These are phyloP conservation scores for Ajuga reptans DNA, from an alignment of 305 asterid species.

Conservation along the genomic window DNA sequence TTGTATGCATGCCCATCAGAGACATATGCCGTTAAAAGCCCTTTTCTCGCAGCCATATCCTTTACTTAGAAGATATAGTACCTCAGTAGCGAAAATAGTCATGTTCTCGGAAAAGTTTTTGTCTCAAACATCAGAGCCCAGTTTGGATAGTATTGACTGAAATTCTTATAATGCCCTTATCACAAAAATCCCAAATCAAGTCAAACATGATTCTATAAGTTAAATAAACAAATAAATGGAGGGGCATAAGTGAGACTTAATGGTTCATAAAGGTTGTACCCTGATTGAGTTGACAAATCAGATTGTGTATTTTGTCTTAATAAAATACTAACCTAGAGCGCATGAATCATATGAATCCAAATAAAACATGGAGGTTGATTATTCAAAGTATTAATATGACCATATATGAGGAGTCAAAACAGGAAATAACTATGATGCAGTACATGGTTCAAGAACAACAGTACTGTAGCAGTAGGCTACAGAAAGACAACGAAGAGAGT, in stretches of 20 bases:
- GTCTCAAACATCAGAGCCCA: no score
- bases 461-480: neutral
- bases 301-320: neutral
- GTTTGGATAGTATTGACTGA: no score
- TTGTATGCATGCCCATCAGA: neutral
- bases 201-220: no score
- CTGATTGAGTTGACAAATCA: no score
- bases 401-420: neutral
- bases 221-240: no score
- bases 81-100: no score
- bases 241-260: no score
- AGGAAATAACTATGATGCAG: neutral
- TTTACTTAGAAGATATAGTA: no score
- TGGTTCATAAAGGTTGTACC: no score
- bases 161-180: no score
- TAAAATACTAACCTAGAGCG: neutral
- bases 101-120: no score
- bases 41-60: neutral
- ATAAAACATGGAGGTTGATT: neutral
- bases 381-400: neutral
- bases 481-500: neutral
- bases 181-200: no score
- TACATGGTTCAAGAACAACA: neutral
- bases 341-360: neutral
- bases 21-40: neutral